Percentiles rank a stretch among this genome's conserved stretches.
phyloP scores from a whole-genome alignment of 495 filamentous ascomycete species.

The Lasiosphaeriaceae sp. region DNA sequence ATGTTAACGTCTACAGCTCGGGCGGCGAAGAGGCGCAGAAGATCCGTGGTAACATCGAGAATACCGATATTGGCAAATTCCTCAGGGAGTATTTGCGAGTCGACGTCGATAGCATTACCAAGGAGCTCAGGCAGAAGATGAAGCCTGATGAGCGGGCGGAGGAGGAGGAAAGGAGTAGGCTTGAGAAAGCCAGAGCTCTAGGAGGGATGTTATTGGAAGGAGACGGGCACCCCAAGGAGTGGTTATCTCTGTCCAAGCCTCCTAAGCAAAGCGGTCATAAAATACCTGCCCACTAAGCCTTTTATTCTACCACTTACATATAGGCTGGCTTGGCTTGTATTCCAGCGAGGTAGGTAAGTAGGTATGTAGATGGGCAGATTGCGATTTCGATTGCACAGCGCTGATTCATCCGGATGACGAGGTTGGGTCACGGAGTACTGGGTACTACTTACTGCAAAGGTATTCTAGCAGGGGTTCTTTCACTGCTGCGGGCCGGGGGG shows the following conservation, averaged over 20 bases:
- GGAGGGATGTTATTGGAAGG: not conserved
- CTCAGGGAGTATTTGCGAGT: slow-evolving; percentile 74
- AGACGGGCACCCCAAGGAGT: slow-evolving; percentile 10
- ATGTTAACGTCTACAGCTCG: slow-evolving; percentile 88
- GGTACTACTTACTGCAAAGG: no score
- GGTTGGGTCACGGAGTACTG: no score
- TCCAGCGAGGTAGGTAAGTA: not conserved
- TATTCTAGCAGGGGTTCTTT: no score
- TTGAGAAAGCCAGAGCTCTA: slow-evolving; percentile 10
- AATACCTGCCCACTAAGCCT: not conserved
- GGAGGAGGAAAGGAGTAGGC: slow-evolving; percentile 6
- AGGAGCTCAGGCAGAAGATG: slow-evolving; percentile 63
- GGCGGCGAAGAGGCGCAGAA: slow-evolving; percentile 42
- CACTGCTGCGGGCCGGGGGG: no score
- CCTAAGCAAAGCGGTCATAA: not conserved
- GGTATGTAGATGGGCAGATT: not conserved
- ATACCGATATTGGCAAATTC: slow-evolving; percentile 85
- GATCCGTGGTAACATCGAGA: slow-evolving; percentile 85
- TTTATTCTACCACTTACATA: not conserved
- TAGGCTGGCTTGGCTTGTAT: not conserved
- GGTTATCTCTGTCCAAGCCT: not conserved
- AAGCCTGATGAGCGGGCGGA: not conserved
- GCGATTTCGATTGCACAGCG: no score
- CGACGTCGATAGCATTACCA: slow-evolving; percentile 70
- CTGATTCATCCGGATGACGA: no score